These are phyloP conservation scores for Alternaria metachromatica DNA, from an alignment of 2,329 filamentous ascomycete genomes.

Conservation along the genomic window DNA sequence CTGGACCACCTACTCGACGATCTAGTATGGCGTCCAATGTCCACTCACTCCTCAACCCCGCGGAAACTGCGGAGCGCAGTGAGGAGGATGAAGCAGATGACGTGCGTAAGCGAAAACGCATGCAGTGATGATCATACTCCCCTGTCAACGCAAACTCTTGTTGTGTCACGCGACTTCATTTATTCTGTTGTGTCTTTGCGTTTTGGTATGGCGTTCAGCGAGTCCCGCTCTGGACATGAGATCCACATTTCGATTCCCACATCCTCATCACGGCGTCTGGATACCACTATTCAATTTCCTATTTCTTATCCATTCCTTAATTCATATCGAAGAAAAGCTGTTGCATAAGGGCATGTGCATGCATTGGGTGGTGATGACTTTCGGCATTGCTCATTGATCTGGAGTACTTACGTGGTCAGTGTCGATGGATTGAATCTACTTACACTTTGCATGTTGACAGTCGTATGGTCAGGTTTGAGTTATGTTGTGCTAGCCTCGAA, in stretches of 20 bases:
- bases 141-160: neutral
- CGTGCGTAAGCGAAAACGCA: conserved; percentile 66
- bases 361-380: conserved; percentile 2
- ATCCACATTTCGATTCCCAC: neutral
- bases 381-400: neutral
- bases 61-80: conserved; percentile 69
- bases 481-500: neutral
- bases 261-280: neutral
- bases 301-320: neutral
- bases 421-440: neutral
- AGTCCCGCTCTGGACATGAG: neutral
- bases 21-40: conserved; percentile 76
- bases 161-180: neutral
- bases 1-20: conserved; percentile 68
- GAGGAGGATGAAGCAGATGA: conserved; percentile 68
- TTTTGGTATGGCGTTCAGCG: neutral
- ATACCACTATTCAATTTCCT: conserved; percentile 1
- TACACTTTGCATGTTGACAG: neutral
- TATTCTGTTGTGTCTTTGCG: conserved; percentile 27
- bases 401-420: neutral
- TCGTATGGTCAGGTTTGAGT: neutral
- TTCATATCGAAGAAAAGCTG: neutral
- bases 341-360: neutral
- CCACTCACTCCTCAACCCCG: conserved; percentile 70
- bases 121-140: conserved; percentile 30